Percentiles rank a stretch among this genome's conserved stretches.
Evolutionary conservation across 1,139 yeast species (phyloP).

Genomic region (Blastobotrys buckinghamii): DNA sequence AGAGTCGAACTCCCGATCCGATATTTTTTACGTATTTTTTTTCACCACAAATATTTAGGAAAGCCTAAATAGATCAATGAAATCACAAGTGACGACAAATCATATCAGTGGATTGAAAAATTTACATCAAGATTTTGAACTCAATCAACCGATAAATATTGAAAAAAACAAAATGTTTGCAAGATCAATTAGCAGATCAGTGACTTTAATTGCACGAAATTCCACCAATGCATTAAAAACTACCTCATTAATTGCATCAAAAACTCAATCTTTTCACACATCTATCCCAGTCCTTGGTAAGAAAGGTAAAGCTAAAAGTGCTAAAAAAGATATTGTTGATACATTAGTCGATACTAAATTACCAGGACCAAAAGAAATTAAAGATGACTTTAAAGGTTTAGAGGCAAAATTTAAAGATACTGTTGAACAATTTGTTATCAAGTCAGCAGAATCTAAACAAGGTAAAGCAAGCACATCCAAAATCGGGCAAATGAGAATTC

Average conservation of each 20-base stretch:
- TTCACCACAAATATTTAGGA: no score
- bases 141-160: background rate
- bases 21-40: no score
- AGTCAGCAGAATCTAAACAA: slow-evolving; percentile 13
- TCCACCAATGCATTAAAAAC: background rate
- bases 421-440: slow-evolving; percentile 12
- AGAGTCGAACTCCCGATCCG: no score
- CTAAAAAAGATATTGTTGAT: background rate
- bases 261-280: background rate
- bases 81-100: no score
- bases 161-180: background rate
- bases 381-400: slow-evolving; percentile 7
- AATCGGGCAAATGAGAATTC: slow-evolving; percentile 13
- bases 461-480: slow-evolving; percentile 13
- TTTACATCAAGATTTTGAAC: no score
- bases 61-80: no score
- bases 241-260: background rate
- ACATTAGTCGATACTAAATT: background rate
- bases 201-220: background rate
- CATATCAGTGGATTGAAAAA: no score
- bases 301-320: slow-evolving; percentile 3
- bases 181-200: background rate
- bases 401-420: slow-evolving; percentile 12
- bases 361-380: slow-evolving; percentile 4
- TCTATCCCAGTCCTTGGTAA: background rate